Base-by-base conservation (phyloP, 1,284 basidiomycete genomes). In the Trichosporon ovoides region DNA sequence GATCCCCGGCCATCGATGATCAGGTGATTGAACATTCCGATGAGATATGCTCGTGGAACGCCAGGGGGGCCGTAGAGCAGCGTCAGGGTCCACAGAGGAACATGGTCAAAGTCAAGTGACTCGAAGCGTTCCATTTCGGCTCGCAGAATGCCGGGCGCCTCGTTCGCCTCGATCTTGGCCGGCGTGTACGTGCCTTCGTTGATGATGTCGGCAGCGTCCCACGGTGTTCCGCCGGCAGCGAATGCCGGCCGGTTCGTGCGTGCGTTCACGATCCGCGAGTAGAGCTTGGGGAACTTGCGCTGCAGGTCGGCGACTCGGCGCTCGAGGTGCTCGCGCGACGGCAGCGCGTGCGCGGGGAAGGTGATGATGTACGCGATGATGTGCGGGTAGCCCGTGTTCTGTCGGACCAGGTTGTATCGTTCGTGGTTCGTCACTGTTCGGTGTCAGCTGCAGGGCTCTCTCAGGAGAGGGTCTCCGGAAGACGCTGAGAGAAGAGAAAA, bases 1-100 rank as follows among this genome's bases (percentile, higher is more conserved):
- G 52, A 43, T 10, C 52, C 56, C 7, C 56, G 56, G 12, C 31
- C n/a, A 14, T 58, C 56, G 43, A 38, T 38, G n/a, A 58, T 53
- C 14, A 53, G 34, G 46, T 58, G 52, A 20, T 53, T 49, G 35
- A 58, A 52, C 14, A 24, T 20, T 13, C 35, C 51, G 13, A 58
- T 52, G 16, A 58, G 46, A 37, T 58, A 58, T 36, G 56, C 43
- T 31, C 43, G 13, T n/a, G 43, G 43, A 2, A 48, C 43, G 14
- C 43, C 43, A 3, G 43, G 43, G 16, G 43, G 43, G 36, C 13
- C 34, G 22, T 14, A 46, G 49, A 48, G 43, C 0, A 51, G 59
- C 24, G 55, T 53, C 22, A 64, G 52, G 48, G 55, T 28, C 62
- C 59, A 61, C 55, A 59, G 36, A 1, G 58, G 55, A 28, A 48